A percentile compares a stretch with the other conserved stretches of the same genome.
Evolutionary conservation across 2,329 filamentous ascomycete species (phyloP).

Genomic region (Trichoderma afroharzianum): DNA sequence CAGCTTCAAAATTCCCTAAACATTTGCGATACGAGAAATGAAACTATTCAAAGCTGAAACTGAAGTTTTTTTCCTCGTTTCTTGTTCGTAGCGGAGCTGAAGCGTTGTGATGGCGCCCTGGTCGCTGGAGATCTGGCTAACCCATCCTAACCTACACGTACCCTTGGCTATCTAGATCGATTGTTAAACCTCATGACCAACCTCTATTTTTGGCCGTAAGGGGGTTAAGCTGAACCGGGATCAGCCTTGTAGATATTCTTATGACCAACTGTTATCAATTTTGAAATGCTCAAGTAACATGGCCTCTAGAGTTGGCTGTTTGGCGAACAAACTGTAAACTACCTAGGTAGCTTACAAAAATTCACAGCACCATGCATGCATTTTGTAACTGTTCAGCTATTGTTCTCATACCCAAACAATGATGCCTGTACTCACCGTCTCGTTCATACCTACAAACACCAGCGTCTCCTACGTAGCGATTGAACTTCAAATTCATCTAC

Average conservation of each 20-base stretch:
- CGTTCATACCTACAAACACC: neutral
- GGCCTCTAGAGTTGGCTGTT: neutral
- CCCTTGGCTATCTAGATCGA: neutral
- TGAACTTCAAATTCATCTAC: neutral
- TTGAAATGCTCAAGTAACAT: neutral
- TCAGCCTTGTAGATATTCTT: neutral
- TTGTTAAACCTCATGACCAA: neutral
- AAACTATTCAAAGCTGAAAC: neutral
- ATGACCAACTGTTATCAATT: neutral
- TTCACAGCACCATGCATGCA: neutral
- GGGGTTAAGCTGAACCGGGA: neutral
- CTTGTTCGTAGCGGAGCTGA: neutral
- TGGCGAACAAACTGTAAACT: neutral
- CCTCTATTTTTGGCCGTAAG: neutral
- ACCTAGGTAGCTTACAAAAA: neutral
- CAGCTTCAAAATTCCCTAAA: neutral
- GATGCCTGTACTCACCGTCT: neutral
- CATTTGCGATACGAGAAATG: neutral
- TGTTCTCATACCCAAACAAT: neutral
- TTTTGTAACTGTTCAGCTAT: neutral
- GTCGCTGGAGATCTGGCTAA: neutral
- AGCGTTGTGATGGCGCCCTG: neutral
- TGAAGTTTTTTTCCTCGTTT: neutral
- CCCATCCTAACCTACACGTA: neutral
- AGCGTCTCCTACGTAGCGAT: neutral